Conservation (phyloP, 2,329 filamentous ascomycete species). For the Aspergillus quadrilineatus region DNA sequence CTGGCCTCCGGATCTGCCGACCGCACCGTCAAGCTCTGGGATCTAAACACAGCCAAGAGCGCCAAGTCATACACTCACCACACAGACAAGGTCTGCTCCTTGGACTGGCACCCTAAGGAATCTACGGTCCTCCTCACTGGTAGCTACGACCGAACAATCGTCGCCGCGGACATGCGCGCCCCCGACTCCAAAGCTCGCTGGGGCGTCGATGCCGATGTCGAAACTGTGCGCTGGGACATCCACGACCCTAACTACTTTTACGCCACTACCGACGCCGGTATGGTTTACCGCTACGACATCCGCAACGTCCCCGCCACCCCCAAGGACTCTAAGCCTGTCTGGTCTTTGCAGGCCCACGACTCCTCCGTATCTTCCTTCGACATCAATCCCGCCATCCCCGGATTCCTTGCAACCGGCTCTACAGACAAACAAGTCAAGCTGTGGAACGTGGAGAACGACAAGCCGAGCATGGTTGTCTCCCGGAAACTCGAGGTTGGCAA, state of each 20-base stretch:
- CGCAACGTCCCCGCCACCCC: constrained; percentile 73
- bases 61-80: constrained; percentile 96
- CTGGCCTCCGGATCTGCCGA: constrained; percentile 94
- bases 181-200: constrained; percentile 82
- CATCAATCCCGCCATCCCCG: constrained; percentile 83
- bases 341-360: constrained; percentile 95
- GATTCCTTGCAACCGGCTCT: constrained; percentile 89
- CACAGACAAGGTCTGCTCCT: constrained; percentile 94
- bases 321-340: constrained; percentile 76
- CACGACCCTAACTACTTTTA: constrained; percentile 94
- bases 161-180: constrained; percentile 94
- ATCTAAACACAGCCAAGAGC: constrained; percentile 85
- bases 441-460: constrained; percentile 81
- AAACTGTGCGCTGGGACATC: constrained; percentile 88
- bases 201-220: constrained; percentile 94
- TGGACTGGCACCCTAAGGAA: constrained; percentile 88
- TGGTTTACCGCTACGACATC: constrained; percentile 88
- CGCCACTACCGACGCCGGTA: constrained; percentile 86
- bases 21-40: constrained; percentile 97
- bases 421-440: constrained; percentile 95
- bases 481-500: constrained; percentile 92
- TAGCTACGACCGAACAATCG: constrained; percentile 90
- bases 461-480: constrained; percentile 85
- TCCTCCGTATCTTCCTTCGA: constrained; percentile 89
- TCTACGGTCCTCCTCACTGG: constrained; percentile 87